These are phyloP conservation scores for Senna tora DNA, from an alignment of 306 rosid species.

Conservation along the genomic window DNA sequence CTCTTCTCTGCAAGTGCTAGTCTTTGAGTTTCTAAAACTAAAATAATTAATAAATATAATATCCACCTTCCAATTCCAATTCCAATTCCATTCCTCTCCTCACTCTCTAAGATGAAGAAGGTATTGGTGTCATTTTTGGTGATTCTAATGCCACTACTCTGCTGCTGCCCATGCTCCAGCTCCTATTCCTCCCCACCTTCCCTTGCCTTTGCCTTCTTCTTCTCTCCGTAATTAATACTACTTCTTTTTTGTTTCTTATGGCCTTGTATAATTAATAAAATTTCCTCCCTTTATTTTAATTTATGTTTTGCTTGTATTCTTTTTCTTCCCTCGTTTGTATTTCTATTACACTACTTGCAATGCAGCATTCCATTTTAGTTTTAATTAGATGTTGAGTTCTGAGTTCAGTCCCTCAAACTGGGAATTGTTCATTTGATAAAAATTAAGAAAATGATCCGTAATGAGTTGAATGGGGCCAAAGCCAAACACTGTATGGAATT, in stretches of 20 bases:
- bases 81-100: neutral
- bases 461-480: too few species aligned
- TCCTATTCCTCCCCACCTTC: constrained; percentile 55
- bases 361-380: neutral
- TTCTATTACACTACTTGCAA: neutral
- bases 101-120: constrained; percentile 40
- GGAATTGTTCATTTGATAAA: too few species aligned
- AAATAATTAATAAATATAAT: too few species aligned
- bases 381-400: neutral
- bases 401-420: neutral
- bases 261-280: constrained; percentile 37
- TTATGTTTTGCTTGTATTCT: constrained; percentile 19
- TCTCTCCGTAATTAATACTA: constrained; percentile 15
- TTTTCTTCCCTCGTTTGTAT: constrained; percentile 28
- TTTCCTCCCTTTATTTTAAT: neutral
- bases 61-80: neutral
- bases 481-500: too few species aligned
- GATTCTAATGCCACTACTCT: constrained; percentile 42
- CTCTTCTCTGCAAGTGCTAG: too few species aligned
- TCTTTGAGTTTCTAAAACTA: too few species aligned
- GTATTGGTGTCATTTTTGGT: constrained; percentile 38
- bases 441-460: neutral
- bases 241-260: constrained; percentile 21
- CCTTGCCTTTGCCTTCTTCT: constrained; percentile 46
- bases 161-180: constrained; percentile 52